Percentiles rank a stretch among this genome's conserved stretches.
These are phyloP conservation scores for Fennellomyces sp. DNA, from an alignment of 371 early-diverging fungal genomes.

Conservation along the genomic window DNA sequence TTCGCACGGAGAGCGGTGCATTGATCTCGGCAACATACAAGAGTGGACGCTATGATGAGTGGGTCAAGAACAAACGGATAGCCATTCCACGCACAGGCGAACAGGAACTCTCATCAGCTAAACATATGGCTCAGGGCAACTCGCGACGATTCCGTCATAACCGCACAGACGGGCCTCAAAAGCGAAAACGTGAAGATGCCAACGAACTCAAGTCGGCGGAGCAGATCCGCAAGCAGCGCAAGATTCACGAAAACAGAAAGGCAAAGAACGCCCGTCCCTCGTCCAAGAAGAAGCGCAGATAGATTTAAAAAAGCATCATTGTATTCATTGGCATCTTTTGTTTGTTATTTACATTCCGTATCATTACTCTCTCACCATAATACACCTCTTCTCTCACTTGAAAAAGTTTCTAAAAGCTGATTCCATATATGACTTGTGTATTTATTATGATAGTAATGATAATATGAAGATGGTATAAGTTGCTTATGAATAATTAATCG, in stretches of 20 bases:
- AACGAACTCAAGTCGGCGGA: conserved; percentile 84
- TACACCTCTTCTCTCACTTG: no score
- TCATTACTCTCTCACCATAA: no score
- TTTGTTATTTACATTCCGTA: not conserved
- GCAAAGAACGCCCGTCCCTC: conserved; percentile 70
- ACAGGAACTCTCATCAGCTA: conserved; percentile 66
- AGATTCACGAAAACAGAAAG: conserved; percentile 74
- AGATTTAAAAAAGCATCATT: conserved; percentile 10
- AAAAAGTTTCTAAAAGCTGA: no score
- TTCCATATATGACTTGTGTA: no score
- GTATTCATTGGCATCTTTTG: not conserved
- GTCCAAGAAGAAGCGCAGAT: conserved; percentile 13
- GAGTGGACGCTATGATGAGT: conserved; percentile 82
- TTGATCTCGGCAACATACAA: conserved; percentile 90
- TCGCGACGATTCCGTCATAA: conserved; percentile 67
- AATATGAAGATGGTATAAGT: no score
- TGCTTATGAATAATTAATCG: no score
- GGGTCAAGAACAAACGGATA: conserved; percentile 87
- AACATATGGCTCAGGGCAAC: conserved; percentile 28
- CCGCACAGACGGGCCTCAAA: conserved; percentile 65
- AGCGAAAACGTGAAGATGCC: conserved; percentile 42
- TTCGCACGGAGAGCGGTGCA: conserved; percentile 91
- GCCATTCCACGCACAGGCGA: conserved; percentile 87
- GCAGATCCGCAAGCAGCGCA: conserved; percentile 85
- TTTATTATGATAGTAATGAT: no score